These are phyloP conservation scores for Volvariella volvacea DNA, from an alignment of 1,284 basidiomycete genomes.

Conservation along the genomic window DNA sequence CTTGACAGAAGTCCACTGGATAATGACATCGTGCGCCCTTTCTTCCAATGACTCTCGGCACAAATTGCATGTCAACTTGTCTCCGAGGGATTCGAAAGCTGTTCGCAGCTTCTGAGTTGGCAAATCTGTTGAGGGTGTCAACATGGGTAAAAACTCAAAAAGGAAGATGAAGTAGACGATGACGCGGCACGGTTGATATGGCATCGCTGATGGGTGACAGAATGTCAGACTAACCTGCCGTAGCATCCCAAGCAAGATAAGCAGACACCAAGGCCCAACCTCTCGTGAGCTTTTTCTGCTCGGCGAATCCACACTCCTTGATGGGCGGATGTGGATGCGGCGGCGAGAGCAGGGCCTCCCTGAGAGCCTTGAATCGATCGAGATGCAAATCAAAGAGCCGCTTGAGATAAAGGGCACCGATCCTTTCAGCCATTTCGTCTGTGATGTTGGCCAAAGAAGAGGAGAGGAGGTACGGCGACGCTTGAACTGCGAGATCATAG, in stretches of 20 bases:
- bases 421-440: slow-evolving; percentile 32
- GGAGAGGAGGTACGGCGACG: slow-evolving; percentile 34
- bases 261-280: slow-evolving; percentile 51
- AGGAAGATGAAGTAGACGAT: neutral
- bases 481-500: slow-evolving; percentile 28
- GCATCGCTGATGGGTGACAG: neutral
- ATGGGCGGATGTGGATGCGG: slow-evolving; percentile 48
- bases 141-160: slow-evolving; percentile 2
- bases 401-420: slow-evolving; percentile 41
- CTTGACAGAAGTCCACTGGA: slow-evolving; percentile 18
- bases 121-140: slow-evolving; percentile 14
- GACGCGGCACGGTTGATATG: no score
- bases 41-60: slow-evolving; percentile 16
- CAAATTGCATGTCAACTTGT: slow-evolving; percentile 15
- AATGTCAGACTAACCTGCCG: slow-evolving; percentile 34
- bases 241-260: slow-evolving; percentile 49
- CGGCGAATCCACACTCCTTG: slow-evolving; percentile 34
- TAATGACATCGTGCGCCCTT: slow-evolving; percentile 17
- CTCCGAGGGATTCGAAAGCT: slow-evolving; percentile 16
- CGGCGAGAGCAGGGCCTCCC: slow-evolving; percentile 35
- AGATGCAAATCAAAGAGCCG: slow-evolving; percentile 39
- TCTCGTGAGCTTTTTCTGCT: slow-evolving; percentile 44
- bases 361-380: slow-evolving; percentile 28
- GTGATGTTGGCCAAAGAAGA: slow-evolving; percentile 29
- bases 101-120: slow-evolving; percentile 18